These are phyloP conservation scores for Melocanna baccifera DNA, from an alignment of 176 grass and related monocot species.

Conservation along the genomic window DNA sequence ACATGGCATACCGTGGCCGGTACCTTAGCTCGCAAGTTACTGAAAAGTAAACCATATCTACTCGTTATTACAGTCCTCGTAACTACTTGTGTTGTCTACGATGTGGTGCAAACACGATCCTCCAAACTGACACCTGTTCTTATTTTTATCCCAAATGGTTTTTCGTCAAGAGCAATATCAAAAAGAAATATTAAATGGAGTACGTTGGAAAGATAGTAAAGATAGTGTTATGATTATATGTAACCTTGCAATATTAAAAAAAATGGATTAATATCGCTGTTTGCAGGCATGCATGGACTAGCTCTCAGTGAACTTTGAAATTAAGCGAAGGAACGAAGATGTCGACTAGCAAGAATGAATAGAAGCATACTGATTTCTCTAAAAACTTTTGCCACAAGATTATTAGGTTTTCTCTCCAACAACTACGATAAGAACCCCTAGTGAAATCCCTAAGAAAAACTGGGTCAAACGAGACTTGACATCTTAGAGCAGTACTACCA, in stretches of 20 bases:
- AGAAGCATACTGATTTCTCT: too few species aligned
- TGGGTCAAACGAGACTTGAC: too few species aligned
- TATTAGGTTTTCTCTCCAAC: too few species aligned
- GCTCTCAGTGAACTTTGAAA: not conserved
- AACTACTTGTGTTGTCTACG: not conserved
- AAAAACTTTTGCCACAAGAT: too few species aligned
- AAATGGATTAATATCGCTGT: not conserved
- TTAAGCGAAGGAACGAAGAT: not conserved
- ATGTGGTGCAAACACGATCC: not conserved
- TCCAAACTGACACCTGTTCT: not conserved
- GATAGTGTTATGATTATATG: not conserved
- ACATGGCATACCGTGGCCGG: conserved; percentile 8
- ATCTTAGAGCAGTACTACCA: too few species aligned
- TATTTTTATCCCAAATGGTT: not conserved
- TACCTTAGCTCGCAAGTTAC: conserved; percentile 39
- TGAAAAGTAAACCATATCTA: not conserved
- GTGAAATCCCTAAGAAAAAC: too few species aligned
- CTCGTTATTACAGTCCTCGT: not conserved
- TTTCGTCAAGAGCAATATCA: not conserved
- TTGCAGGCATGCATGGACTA: not conserved
- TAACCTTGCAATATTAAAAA: not conserved
- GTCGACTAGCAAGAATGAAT: too few species aligned
- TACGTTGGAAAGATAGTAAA: not conserved
- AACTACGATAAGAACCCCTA: too few species aligned
- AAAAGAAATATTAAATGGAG: too few species aligned